Base-by-base conservation (phyloP, 495 filamentous ascomycete species). In the Tuber indicum region DNA sequence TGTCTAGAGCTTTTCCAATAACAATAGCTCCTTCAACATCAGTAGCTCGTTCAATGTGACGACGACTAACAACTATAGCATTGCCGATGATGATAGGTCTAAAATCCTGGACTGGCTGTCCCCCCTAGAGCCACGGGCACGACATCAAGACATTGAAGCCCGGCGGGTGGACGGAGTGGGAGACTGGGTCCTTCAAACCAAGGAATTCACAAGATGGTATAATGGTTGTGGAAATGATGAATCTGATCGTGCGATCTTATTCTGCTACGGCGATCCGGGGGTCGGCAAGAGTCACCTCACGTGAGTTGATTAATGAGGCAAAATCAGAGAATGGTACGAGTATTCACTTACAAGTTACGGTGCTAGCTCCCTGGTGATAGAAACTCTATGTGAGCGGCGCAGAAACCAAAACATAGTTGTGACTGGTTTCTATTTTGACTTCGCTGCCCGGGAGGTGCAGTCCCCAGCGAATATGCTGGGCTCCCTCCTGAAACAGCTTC, bases 1-100 rank as follows among this genome's bases (percentile, higher is more conserved):
- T 12, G 62, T 26, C 86, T 46, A 4, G 45, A 46, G 1, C 4
- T 46, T 46, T 12, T 16, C 14, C 17, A 16, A 46, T 46, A 46
- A 46, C 45, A 46, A 4, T 17, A 17, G 17, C 45, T 46, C 45
- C 45, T 46, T 46, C 45, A 46, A 46, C 17, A 19, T 17, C 45
- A 19, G 17, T 46, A 19, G 12, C 14, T 17, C 45, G 17, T 46
- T 46, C 45, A 46, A 46, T 19, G 17, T 19, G 12, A 17, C 45
- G 44, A 45, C 44, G 1, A 41, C 2, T 5, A 41, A 41, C 58
- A 66, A 14, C 26, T 32, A 32, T 32, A 16, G n/a, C 26, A 10
- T 16, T 6, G n/a, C 58, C 14, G 1, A 66, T 32, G 42, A 42
- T 42, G n/a, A 66, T 5, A 3, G 4, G n/a, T 32, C 58, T 17